These are phyloP conservation scores for Tremella fuciformis DNA, from an alignment of 768 basidiomycete genomes.

Conservation along the genomic window DNA sequence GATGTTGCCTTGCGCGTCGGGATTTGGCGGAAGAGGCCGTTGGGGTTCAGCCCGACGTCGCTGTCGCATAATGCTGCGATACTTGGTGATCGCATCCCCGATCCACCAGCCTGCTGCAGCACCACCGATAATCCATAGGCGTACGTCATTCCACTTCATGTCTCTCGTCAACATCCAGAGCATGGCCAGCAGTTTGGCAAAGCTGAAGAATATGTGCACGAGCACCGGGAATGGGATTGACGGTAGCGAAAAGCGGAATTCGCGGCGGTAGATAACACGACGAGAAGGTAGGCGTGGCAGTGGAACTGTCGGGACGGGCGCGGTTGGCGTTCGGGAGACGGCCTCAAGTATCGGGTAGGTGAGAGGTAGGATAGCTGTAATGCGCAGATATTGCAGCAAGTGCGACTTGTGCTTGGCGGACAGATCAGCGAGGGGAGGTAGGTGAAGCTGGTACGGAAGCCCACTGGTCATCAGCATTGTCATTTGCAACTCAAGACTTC, in stretches of 20 bases:
- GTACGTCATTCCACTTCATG: slow-evolving; percentile 35
- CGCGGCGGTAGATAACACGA: slow-evolving; percentile 3
- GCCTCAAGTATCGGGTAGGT: slow-evolving; percentile 13
- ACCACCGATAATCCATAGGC: slow-evolving; percentile 34
- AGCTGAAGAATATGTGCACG: slow-evolving; percentile 22
- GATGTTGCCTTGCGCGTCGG: background rate
- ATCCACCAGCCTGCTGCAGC: slow-evolving; percentile 34
- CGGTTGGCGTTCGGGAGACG: slow-evolving; percentile 6
- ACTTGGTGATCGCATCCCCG: slow-evolving; percentile 18
- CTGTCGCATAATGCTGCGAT: slow-evolving; percentile 6
- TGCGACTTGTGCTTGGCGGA: slow-evolving; percentile 26
- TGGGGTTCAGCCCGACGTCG: background rate
- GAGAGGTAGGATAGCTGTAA: slow-evolving; percentile 30
- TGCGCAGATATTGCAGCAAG: slow-evolving; percentile 30
- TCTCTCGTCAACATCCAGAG: slow-evolving; percentile 40
- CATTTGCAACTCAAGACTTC: background rate
- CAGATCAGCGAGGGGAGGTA: slow-evolving; percentile 26
- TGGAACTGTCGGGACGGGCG: background rate
- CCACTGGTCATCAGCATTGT: slow-evolving; percentile 24
- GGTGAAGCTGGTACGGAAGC: slow-evolving; percentile 18
- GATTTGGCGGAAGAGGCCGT: background rate
- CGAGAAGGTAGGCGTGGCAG: background rate
- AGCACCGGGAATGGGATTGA: slow-evolving; percentile 18
- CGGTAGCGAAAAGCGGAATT: slow-evolving; percentile 11
- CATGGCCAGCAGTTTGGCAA: slow-evolving; percentile 32